Percentiles rank a stretch among this genome's conserved stretches.
phyloP scores from a whole-genome alignment of 805 yeast species.

The Lachancea cidri region DNA sequence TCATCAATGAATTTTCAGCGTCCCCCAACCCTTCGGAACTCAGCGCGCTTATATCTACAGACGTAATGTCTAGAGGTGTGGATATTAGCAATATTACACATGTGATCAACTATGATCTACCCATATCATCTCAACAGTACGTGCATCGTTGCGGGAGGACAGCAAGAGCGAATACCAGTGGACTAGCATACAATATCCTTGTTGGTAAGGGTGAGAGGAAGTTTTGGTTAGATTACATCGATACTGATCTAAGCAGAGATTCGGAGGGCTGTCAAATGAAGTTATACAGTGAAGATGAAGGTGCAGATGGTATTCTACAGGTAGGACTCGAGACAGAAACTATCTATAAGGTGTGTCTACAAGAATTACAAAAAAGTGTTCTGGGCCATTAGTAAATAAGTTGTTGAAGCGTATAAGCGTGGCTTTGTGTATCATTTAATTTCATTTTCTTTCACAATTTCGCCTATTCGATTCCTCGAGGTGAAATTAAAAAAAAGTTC shows the following conservation, averaged over 20 bases:
- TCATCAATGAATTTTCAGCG: constrained; percentile 55
- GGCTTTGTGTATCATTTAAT: not conserved
- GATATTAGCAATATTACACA: constrained; percentile 65
- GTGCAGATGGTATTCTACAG: constrained; percentile 20
- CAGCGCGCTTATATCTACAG: constrained; percentile 66
- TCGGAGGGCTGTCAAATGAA: constrained; percentile 32
- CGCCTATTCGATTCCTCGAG: not conserved
- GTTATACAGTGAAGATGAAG: constrained; percentile 15
- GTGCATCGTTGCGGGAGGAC: constrained; percentile 97
- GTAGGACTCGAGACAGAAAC: constrained; percentile 35
- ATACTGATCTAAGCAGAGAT: constrained; percentile 49
- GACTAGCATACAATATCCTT: constrained; percentile 70
- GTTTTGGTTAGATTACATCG: constrained; percentile 50
- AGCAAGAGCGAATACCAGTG: constrained; percentile 82
- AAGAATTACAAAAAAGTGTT: constrained; percentile 33
- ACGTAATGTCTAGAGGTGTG: constrained; percentile 92
- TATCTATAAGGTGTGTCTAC: constrained; percentile 42
- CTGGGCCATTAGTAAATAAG: not conserved
- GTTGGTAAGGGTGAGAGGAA: constrained; percentile 73
- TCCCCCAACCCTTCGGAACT: constrained; percentile 2
- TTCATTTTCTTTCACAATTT: not conserved
- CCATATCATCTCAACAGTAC: constrained; percentile 83
- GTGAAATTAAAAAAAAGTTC: no score
- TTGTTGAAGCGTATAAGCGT: no score
- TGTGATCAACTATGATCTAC: constrained; percentile 88